Percentiles rank a stretch among this genome's conserved stretches.
Conservation (phyloP, 805 yeast species). For the Candida rishiriensis region DNA sequence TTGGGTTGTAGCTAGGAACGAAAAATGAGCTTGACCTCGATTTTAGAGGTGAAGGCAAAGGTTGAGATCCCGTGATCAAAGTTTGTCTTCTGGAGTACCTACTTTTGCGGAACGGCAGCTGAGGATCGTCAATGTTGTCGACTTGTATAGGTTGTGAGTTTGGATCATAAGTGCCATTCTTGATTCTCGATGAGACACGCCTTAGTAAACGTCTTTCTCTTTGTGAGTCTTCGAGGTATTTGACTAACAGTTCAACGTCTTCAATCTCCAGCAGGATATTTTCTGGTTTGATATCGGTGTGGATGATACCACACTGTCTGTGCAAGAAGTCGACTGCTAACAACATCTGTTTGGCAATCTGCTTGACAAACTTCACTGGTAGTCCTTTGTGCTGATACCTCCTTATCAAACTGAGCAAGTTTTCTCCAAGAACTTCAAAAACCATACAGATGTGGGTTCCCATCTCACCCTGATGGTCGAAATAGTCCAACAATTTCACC, state of each 20-base stretch:
- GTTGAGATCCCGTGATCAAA: conserved; percentile 86
- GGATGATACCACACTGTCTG: conserved; percentile 60
- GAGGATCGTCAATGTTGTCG: conserved; percentile 12
- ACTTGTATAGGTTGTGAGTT: conserved; percentile 7
- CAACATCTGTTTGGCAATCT: conserved; percentile 53
- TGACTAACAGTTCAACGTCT: conserved; percentile 48
- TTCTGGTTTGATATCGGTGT: conserved; percentile 76
- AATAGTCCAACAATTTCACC: conserved; percentile 76
- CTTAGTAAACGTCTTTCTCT: conserved; percentile 31
- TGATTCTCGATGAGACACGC: conserved; percentile 22
- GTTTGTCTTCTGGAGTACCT: conserved; percentile 62
- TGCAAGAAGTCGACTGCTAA: conserved; percentile 56
- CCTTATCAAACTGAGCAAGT: conserved; percentile 76
- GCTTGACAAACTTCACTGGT: conserved; percentile 52
- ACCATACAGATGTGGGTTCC: conserved; percentile 96
- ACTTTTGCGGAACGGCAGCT: conserved; percentile 24
- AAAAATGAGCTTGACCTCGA: conserved; percentile 36
- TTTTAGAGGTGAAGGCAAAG: conserved; percentile 82
- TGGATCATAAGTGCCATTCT: conserved; percentile 15
- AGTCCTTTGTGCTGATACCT: conserved; percentile 51
- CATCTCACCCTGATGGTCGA: conserved; percentile 82
- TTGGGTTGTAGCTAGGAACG: conserved; percentile 18
- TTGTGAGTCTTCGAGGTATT: conserved; percentile 37
- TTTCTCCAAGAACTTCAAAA: conserved; percentile 95
- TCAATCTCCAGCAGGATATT: conserved; percentile 53